Evolutionary conservation across 2,329 filamentous ascomycete species (phyloP).

Genomic region (Aureobasidium lini): DNA sequence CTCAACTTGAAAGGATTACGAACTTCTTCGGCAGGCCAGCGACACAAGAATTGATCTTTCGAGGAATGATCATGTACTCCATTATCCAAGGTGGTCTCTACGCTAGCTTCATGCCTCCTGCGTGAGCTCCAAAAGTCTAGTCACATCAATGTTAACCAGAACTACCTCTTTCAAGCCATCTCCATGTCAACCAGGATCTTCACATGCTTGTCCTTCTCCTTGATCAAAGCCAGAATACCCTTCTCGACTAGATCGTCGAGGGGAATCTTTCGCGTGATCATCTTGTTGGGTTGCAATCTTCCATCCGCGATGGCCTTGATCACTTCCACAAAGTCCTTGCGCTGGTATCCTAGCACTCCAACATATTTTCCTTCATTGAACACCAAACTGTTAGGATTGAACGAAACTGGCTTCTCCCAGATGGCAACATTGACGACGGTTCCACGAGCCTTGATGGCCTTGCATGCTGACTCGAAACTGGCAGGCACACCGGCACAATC

Average conservation of each 20-base stretch:
- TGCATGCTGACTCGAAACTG: conserved; percentile 15
- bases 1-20: neutral
- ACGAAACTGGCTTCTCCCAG: conserved; percentile 16
- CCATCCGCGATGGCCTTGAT: conserved; percentile 16
- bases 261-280: conserved; percentile 18
- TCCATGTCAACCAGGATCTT: conserved; percentile 17
- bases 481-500: conserved; percentile 16
- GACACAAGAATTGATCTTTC: conserved; percentile 37
- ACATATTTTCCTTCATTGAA: conserved; percentile 16
- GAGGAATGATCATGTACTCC: conserved; percentile 74
- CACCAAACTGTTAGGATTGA: conserved; percentile 17
- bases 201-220: conserved; percentile 17
- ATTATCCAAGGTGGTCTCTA: conserved; percentile 76
- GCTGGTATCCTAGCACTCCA: conserved; percentile 17
- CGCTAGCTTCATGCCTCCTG: conserved; percentile 85
- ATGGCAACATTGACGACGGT: conserved; percentile 20
- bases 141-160: neutral
- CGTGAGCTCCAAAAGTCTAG: conserved; percentile 39
- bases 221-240: conserved; percentile 17
- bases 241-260: conserved; percentile 16
- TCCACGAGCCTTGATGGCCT: conserved; percentile 16
- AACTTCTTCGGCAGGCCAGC: conserved; percentile 7
- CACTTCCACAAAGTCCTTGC: conserved; percentile 17
- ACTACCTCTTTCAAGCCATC: neutral
- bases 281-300: conserved; percentile 14